Evolutionary conservation across 768 basidiomycete species (phyloP).

Genomic region (Termitomyces heimii): DNA sequence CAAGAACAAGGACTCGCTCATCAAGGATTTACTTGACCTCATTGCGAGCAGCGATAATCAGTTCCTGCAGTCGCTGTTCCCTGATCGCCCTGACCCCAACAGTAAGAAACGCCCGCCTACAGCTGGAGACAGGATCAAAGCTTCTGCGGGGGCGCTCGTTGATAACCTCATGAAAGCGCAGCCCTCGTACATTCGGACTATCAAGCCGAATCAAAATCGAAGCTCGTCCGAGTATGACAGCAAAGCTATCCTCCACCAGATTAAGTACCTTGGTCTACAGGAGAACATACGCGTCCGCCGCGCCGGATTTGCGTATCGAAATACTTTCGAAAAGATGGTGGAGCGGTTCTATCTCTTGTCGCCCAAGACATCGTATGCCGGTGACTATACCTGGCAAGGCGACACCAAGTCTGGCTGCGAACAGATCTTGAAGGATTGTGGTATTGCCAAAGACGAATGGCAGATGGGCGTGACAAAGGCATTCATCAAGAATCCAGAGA

Average conservation of each 20-base stretch:
- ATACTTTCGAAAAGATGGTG: slow-evolving; percentile 99
- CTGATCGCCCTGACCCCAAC: slow-evolving; percentile 91
- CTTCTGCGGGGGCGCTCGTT: slow-evolving; percentile 92
- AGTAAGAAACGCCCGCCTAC: slow-evolving; percentile 98
- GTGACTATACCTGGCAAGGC: slow-evolving; percentile 96
- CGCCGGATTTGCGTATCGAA: slow-evolving; percentile 97
- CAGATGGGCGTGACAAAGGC: slow-evolving; percentile 99
- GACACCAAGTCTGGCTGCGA: slow-evolving; percentile 89
- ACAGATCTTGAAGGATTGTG: slow-evolving; percentile 89
- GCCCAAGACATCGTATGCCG: slow-evolving; percentile 93
- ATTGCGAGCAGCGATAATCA: slow-evolving; percentile 73
- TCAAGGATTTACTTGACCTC: slow-evolving; percentile 92
- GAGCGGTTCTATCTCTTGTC: slow-evolving; percentile 97
- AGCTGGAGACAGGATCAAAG: slow-evolving; percentile 96
- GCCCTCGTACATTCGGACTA: slow-evolving; percentile 97
- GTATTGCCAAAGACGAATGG: slow-evolving; percentile 96
- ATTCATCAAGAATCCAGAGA: slow-evolving; percentile 99
- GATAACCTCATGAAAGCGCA: slow-evolving; percentile 97
- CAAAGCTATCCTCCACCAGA: slow-evolving; percentile 96
- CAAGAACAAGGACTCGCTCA: slow-evolving; percentile 97
- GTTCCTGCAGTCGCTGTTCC: slow-evolving; percentile 87
- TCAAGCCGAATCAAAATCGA: slow-evolving; percentile 98
- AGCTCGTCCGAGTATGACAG: slow-evolving; percentile 87
- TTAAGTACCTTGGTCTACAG: slow-evolving; percentile 97
- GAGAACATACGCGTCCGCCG: slow-evolving; percentile 97